Percentiles rank a stretch among this genome's conserved stretches.
Evolutionary conservation across 2,329 filamentous ascomycete genomes (phyloP).

Genomic region (Zymoseptoria crescenta): DNA sequence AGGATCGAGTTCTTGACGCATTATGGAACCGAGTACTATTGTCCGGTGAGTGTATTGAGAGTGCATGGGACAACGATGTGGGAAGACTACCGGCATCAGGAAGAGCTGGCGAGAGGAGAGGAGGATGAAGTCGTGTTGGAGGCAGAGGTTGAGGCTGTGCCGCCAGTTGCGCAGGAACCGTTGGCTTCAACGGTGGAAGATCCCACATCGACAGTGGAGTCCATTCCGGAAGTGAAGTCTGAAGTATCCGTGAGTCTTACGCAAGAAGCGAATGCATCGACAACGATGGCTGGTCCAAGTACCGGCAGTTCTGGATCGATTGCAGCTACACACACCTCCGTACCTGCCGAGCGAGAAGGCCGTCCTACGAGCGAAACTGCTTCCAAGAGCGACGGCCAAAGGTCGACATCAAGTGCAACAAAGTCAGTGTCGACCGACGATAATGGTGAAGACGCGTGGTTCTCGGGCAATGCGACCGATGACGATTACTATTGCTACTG

Average conservation of each 20-base stretch:
- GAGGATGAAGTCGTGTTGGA: constrained; percentile 32
- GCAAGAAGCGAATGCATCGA: background rate
- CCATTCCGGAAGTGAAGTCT: background rate
- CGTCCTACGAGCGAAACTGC: background rate
- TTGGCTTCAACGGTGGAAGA: constrained; percentile 8
- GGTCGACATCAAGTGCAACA: background rate
- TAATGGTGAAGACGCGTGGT: background rate
- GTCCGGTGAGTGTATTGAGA: constrained; percentile 79
- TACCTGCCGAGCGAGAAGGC: background rate
- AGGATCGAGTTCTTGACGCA: constrained; percentile 87
- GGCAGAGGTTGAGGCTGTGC: constrained; percentile 11
- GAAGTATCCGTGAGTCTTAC: background rate
- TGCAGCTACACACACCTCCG: background rate
- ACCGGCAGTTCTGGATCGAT: background rate
- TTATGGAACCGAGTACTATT: constrained; percentile 95
- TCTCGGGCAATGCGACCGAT: background rate
- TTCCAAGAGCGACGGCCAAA: background rate
- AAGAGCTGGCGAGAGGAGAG: constrained; percentile 54
- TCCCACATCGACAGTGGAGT: constrained; percentile 5
- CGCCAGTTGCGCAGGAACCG: constrained; percentile 9
- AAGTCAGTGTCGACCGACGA: background rate
- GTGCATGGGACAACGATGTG: constrained; percentile 92
- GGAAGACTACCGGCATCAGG: constrained; percentile 85
- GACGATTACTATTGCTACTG: background rate
- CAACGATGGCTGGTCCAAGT: too few relatives aligned